phyloP scores from a whole-genome alignment of 2,329 filamentous ascomycete genomes.

The Tothia fuscella region DNA sequence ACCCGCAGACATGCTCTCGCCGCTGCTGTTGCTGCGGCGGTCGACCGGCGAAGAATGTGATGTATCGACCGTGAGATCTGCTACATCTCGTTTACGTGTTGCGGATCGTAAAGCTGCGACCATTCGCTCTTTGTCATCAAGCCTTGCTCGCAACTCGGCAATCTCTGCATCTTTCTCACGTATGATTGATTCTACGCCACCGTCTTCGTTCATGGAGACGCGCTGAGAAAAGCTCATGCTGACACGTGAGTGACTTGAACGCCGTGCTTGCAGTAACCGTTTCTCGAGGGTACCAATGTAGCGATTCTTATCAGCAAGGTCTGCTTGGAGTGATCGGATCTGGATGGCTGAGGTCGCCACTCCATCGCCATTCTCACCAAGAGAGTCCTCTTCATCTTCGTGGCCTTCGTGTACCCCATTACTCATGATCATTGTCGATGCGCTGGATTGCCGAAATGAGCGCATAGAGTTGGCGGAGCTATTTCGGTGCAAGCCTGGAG shows the following conservation, averaged over 20 bases:
- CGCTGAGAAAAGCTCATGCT: constrained; percentile 60
- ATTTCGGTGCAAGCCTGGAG: constrained; percentile 17
- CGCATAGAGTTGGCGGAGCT: constrained; percentile 16
- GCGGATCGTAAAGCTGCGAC: constrained; percentile 73
- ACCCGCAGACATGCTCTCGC: constrained; percentile 3
- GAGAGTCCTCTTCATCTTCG: constrained; percentile 39
- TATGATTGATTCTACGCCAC: constrained; percentile 58
- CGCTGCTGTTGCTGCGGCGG: constrained; percentile 4
- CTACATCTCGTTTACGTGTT: constrained; percentile 72
- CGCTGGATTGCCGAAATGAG: constrained; percentile 13
- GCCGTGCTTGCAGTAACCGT: constrained; percentile 74
- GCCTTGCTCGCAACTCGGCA: constrained; percentile 70
- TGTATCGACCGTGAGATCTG: constrained; percentile 41
- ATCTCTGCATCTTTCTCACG: constrained; percentile 91
- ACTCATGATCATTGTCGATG: constrained; percentile 2
- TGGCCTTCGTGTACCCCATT: background rate
- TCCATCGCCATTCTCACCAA: constrained; percentile 78
- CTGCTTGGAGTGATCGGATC: constrained; percentile 83
- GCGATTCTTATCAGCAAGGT: constrained; percentile 90
- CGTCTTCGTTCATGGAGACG: constrained; percentile 59
- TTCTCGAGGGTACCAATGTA: constrained; percentile 94
- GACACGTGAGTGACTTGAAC: constrained; percentile 79
- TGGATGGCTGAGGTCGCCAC: constrained; percentile 73
- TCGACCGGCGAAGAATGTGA: background rate
- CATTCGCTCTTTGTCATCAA: constrained; percentile 96